A percentile compares a stretch with the other conserved stretches of the same genome.
Conservation (phyloP, 1,284 basidiomycete species). For the Psilocybe mexicana region DNA sequence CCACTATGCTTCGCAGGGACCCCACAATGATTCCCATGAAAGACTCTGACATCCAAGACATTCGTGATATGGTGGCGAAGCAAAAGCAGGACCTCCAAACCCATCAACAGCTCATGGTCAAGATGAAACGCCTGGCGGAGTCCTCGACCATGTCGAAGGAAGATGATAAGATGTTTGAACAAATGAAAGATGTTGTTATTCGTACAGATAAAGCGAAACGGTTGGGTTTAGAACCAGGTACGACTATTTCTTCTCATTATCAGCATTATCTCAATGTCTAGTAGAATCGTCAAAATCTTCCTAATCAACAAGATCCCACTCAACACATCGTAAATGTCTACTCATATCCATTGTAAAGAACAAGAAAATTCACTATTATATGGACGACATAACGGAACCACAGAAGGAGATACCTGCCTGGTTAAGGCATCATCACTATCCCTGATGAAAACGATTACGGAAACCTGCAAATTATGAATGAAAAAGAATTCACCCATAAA, state of each 20-base stretch:
- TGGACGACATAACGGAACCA: constrained; percentile 12
- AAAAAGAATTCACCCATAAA: neutral
- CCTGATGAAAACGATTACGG: constrained; percentile 29
- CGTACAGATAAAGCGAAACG: constrained; percentile 36
- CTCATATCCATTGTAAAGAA: constrained; percentile 21
- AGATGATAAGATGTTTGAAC: constrained; percentile 41
- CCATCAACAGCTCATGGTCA: constrained; percentile 40
- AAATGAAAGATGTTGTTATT: constrained; percentile 29
- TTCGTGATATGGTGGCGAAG: constrained; percentile 59
- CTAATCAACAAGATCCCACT: constrained; percentile 1
- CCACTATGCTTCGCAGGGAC: constrained; percentile 67
- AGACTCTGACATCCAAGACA: constrained; percentile 73
- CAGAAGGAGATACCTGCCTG: constrained; percentile 6
- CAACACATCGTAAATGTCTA: neutral
- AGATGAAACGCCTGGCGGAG: constrained; percentile 47
- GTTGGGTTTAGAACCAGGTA: constrained; percentile 41
- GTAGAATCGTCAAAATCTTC: constrained; percentile 21
- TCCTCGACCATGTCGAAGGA: constrained; percentile 40
- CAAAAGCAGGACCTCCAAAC: constrained; percentile 47
- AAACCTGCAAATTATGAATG: constrained; percentile 30
- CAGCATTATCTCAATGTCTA: neutral
- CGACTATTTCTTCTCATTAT: neutral
- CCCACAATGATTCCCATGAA: constrained; percentile 75
- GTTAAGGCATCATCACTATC: neutral
- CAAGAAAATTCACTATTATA: constrained; percentile 18